phyloP scores from a whole-genome alignment of 345 rosid species.

The Corymbia maculata region DNA sequence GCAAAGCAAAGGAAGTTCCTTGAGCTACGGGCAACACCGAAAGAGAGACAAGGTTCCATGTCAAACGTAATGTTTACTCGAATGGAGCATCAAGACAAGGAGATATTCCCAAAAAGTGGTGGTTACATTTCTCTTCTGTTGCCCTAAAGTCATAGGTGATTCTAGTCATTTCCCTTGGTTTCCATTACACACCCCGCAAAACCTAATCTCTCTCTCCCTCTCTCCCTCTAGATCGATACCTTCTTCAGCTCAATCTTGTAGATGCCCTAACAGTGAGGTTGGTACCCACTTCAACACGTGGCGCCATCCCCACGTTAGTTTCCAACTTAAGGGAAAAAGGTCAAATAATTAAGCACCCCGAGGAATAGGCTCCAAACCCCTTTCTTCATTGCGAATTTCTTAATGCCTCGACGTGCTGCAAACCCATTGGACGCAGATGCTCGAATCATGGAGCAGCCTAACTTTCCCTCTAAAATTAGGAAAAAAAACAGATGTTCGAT shows the following conservation, averaged over 20 bases:
- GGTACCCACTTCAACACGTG: neutral
- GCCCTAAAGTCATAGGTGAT: neutral
- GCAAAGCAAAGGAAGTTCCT: neutral
- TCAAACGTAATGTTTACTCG: neutral
- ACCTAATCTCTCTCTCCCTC: neutral
- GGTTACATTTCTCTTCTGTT: neutral
- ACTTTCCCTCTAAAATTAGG: neutral
- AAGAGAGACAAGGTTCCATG: neutral
- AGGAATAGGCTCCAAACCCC: neutral
- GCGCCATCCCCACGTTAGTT: neutral
- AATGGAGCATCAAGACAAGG: neutral
- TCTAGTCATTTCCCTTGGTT: neutral
- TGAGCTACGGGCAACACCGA: neutral
- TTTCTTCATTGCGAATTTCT: neutral
- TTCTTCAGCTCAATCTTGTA: neutral
- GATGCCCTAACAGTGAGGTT: neutral
- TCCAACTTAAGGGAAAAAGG: neutral
- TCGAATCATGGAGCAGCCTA: neutral
- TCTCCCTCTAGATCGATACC: neutral
- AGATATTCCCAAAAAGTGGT: neutral
- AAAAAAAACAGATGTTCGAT: neutral
- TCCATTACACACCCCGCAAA: slow-evolving; percentile 2
- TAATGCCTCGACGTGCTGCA: neutral
- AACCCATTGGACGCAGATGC: slow-evolving; percentile 13
- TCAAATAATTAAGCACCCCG: neutral